These are phyloP conservation scores for Rhododendron henanense DNA, from an alignment of 148 eudicot genomes.

Conservation along the genomic window DNA sequence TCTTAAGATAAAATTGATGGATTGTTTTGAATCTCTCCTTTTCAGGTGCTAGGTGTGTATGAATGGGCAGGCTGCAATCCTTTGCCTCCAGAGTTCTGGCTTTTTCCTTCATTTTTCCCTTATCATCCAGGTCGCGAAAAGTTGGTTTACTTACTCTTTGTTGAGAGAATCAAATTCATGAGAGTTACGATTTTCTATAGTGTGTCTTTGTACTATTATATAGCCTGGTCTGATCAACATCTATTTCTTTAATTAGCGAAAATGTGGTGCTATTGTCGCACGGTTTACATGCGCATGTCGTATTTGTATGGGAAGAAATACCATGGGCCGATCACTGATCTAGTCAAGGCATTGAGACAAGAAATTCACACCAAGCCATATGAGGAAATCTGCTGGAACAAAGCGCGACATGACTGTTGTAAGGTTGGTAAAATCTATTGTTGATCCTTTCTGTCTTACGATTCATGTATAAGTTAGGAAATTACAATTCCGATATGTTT, in stretches of 20 bases:
- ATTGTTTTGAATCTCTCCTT: neutral
- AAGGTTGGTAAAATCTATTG: no score
- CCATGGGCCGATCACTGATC: slow-evolving; percentile 32
- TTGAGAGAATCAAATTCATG: neutral
- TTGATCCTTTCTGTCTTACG: no score
- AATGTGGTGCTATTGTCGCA: slow-evolving; percentile 41
- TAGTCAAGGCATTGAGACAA: slow-evolving; percentile 25
- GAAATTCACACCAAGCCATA: slow-evolving; percentile 32
- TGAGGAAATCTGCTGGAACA: slow-evolving; percentile 29
- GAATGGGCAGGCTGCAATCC: slow-evolving; percentile 39
- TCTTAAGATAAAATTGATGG: neutral
- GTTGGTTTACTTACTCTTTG: no score
- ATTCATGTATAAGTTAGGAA: neutral
- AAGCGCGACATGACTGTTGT: no score
- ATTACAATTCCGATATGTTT: neutral
- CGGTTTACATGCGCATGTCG: slow-evolving; percentile 40
- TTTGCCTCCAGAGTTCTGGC: slow-evolving; percentile 39
- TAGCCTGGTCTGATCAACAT: neutral
- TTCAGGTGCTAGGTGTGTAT: slow-evolving; percentile 33
- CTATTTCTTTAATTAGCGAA: slow-evolving; percentile 20
- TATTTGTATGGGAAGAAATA: slow-evolving; percentile 31
- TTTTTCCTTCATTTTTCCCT: slow-evolving; percentile 30
- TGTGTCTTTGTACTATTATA: neutral
- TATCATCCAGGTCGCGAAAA: slow-evolving; percentile 27
- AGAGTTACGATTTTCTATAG: neutral